Conservation (phyloP, 2,329 filamentous ascomycete species). For the Aspergillus vadensis region DNA sequence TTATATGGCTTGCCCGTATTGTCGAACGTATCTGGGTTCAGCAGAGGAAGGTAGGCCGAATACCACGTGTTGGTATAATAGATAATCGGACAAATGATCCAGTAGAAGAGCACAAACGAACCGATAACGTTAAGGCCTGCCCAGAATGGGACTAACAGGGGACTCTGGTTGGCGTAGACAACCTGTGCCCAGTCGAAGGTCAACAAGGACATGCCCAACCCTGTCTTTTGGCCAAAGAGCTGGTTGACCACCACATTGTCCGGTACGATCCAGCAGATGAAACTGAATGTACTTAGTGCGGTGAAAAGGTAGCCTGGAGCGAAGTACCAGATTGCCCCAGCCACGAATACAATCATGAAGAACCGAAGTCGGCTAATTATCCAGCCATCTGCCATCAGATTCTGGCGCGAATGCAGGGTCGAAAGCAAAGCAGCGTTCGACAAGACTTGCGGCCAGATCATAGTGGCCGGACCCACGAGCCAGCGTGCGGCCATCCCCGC, state of each 20-base stretch:
- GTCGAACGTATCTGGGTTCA: constrained; percentile 64
- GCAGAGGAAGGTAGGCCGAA: constrained; percentile 63
- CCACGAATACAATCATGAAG: constrained; percentile 38
- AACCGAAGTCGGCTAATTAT: constrained; percentile 40
- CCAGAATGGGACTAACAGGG: constrained; percentile 65
- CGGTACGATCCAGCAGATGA: constrained; percentile 71
- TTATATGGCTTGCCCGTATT: constrained; percentile 64
- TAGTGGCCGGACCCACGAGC: constrained; percentile 60
- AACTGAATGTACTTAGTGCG: constrained; percentile 69
- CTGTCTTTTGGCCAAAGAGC: constrained; percentile 69
- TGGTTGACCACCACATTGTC: constrained; percentile 70
- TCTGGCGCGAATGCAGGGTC: constrained; percentile 38
- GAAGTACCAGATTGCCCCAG: constrained; percentile 41
- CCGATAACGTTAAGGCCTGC: constrained; percentile 46
- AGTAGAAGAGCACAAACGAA: constrained; percentile 48
- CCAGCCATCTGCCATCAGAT: constrained; percentile 46
- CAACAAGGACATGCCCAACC: constrained; percentile 67
- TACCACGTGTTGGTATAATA: constrained; percentile 59
- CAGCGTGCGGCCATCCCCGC: constrained; percentile 63
- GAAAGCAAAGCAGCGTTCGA: constrained; percentile 53
- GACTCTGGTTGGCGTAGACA: constrained; percentile 67
- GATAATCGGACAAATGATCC: constrained; percentile 46
- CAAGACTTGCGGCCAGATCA: constrained; percentile 65
- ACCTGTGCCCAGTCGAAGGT: constrained; percentile 78
- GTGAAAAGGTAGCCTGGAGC: constrained; percentile 67